These are phyloP conservation scores for Wickerhamiella infanticola DNA, from an alignment of 1,139 yeast genomes.

Conservation along the genomic window DNA sequence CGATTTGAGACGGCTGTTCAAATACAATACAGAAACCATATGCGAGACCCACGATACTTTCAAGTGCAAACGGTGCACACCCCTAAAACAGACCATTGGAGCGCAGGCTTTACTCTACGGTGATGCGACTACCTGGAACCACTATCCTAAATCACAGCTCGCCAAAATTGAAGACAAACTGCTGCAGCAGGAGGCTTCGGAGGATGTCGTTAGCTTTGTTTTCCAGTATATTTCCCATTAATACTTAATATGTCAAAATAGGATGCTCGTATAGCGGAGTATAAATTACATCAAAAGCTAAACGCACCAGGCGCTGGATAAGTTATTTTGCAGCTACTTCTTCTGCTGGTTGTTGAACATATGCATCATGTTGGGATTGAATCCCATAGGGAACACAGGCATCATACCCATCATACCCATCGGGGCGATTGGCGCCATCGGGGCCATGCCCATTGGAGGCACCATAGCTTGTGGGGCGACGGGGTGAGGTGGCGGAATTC, in stretches of 20 bases:
- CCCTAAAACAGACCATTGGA: constrained; percentile 46
- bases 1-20: constrained; percentile 58
- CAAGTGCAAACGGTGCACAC: constrained; percentile 71
- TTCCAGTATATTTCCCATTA: constrained; percentile 86
- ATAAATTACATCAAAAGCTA: background rate
- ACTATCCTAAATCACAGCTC: constrained; percentile 44
- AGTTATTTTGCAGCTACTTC: background rate
- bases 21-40: constrained; percentile 47
- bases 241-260: background rate
- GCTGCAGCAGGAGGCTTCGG: constrained; percentile 54
- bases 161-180: constrained; percentile 57
- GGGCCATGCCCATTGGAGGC: background rate
- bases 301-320: background rate
- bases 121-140: constrained; percentile 97
- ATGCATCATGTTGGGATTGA: background rate
- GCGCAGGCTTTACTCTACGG: constrained; percentile 92
- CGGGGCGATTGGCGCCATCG: background rate
- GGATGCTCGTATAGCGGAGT: background rate
- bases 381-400: background rate
- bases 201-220: constrained; percentile 64
- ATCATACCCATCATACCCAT: background rate
- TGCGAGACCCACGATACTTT: constrained; percentile 93
- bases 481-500: background rate
- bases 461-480: background rate
- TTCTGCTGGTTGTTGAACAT: background rate